phyloP scores from a whole-genome alignment of 306 rosid species.

The Comarum palustre region DNA sequence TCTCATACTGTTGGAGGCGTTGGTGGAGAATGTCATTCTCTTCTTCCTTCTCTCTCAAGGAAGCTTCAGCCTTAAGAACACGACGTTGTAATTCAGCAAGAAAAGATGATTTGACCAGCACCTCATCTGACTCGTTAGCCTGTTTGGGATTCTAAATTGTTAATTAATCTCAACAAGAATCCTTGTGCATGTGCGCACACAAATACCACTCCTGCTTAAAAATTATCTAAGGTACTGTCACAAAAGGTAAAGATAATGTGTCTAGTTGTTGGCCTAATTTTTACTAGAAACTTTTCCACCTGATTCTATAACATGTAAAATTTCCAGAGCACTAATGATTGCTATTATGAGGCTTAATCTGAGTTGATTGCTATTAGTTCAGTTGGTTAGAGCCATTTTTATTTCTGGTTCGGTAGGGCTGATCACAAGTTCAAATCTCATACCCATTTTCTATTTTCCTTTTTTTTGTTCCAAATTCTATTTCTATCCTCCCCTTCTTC shows the following conservation, averaged over 20 bases:
- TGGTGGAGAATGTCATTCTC: constrained; percentile 98
- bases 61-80: constrained; percentile 92
- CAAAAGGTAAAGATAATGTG: neutral
- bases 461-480: too few relatives aligned
- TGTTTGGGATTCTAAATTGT: constrained; percentile 34
- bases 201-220: neutral
- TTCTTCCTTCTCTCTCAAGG: constrained; percentile 89
- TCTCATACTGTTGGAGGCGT: constrained; percentile 89
- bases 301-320: neutral
- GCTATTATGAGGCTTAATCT: neutral
- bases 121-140: constrained; percentile 76
- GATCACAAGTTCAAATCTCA: too few relatives aligned
- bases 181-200: neutral
- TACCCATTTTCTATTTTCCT: too few relatives aligned
- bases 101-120: constrained; percentile 89
- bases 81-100: constrained; percentile 89
- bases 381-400: too few relatives aligned
- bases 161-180: neutral
- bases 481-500: too few relatives aligned
- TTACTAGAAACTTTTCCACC: neutral
- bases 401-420: too few relatives aligned
- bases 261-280: neutral
- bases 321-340: neutral
- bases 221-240: neutral
- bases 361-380: too few relatives aligned